phyloP scores from a whole-genome alignment of 192 early-diverging fungal genomes.

The Physocladia obscura region DNA sequence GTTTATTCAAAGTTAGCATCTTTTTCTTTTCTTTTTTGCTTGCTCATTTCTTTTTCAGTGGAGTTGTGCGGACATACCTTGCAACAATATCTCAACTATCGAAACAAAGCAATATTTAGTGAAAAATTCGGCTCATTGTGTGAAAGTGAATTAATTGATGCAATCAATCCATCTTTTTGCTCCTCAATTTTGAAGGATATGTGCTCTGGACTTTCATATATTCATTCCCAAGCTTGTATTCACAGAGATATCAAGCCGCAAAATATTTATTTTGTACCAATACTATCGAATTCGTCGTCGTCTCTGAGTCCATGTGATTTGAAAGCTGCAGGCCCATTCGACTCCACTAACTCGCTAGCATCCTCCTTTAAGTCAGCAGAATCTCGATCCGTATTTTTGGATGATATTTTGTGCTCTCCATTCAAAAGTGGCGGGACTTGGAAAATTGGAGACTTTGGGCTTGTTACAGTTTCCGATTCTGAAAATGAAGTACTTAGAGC shows the following conservation, averaged over 20 bases:
- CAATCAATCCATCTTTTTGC: slow-evolving; percentile 48
- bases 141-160: slow-evolving; percentile 45
- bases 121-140: neutral
- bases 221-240: slow-evolving; percentile 71
- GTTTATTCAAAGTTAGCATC: slow-evolving; percentile 44
- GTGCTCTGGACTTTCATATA: slow-evolving; percentile 73
- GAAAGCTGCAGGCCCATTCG: neutral
- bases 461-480: slow-evolving; percentile 66
- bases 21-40: slow-evolving; percentile 12
- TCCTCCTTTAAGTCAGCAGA: slow-evolving; percentile 9
- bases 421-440: slow-evolving; percentile 45
- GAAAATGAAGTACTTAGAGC: neutral
- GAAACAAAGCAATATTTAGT: slow-evolving; percentile 31
- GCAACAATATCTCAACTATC: slow-evolving; percentile 55
- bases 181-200: slow-evolving; percentile 66
- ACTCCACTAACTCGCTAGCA: neutral
- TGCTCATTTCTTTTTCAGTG: slow-evolving; percentile 64
- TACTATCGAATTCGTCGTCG: neutral
- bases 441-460: slow-evolving; percentile 97
- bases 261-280: slow-evolving; percentile 44
- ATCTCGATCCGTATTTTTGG: slow-evolving; percentile 16
- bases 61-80: slow-evolving; percentile 73
- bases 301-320: neutral
- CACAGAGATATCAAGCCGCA: slow-evolving; percentile 54
- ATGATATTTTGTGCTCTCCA: neutral